Conservation (phyloP, 2,329 filamentous ascomycete species). For the Alternaria conjuncta region DNA sequence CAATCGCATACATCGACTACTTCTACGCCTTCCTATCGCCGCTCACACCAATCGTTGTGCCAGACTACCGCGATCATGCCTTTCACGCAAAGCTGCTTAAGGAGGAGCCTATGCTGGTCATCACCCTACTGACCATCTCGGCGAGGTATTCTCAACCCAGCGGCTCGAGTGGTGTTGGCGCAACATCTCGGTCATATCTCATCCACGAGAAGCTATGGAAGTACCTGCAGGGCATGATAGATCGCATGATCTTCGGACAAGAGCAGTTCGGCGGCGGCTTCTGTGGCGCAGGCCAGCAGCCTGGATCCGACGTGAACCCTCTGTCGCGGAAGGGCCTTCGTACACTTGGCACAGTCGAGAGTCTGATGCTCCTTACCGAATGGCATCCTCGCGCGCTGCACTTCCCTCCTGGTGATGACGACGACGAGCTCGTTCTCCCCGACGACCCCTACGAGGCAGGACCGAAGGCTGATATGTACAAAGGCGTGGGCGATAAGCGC, state of each 20-base stretch:
- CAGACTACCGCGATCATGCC: conserved; percentile 83
- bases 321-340: conserved; percentile 71
- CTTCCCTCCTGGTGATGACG: conserved; percentile 77
- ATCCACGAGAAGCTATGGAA: conserved; percentile 97
- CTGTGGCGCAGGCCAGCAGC: conserved; percentile 73
- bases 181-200: conserved; percentile 81
- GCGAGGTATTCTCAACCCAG: conserved; percentile 83
- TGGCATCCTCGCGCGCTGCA: conserved; percentile 96
- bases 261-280: conserved; percentile 93
- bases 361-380: conserved; percentile 90
- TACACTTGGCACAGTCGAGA: conserved; percentile 92
- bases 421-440: conserved; percentile 69
- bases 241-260: conserved; percentile 92
- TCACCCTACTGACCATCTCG: conserved; percentile 89
- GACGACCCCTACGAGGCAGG: conserved; percentile 67
- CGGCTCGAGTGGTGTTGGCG: conserved; percentile 69
- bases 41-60: conserved; percentile 90
- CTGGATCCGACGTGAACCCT: conserved; percentile 70
- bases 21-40: conserved; percentile 93
- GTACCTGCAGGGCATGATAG: conserved; percentile 92
- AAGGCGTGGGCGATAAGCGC: conserved; percentile 77
- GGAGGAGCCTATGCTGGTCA: conserved; percentile 90
- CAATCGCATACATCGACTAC: conserved; percentile 92
- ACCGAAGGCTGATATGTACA: conserved; percentile 47
- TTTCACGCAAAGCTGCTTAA: conserved; percentile 81